These are phyloP conservation scores for Paramecium caudatum DNA, from an alignment of 73 alveolate genomes.

Conservation along the genomic window DNA sequence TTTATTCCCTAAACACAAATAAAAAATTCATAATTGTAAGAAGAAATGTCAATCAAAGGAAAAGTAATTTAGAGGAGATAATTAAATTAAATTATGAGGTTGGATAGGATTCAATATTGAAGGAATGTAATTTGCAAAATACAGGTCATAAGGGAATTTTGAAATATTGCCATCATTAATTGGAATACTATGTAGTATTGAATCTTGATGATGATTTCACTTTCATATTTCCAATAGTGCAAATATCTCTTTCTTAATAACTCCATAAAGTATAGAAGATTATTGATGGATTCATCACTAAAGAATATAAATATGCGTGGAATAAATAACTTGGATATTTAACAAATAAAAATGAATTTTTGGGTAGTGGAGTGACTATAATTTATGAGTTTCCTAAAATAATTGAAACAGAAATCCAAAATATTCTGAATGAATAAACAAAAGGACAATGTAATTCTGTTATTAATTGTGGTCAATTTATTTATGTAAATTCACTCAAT, in stretches of 20 bases:
- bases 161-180: not conserved
- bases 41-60: conserved; percentile 28
- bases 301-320: conserved; percentile 14
- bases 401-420: not conserved
- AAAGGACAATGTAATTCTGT: no score
- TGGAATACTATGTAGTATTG: not conserved
- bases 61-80: conserved; percentile 11
- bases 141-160: not conserved
- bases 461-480: no score
- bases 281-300: not conserved
- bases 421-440: not conserved
- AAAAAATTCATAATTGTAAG: conserved; percentile 12
- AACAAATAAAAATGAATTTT: conserved; percentile 8
- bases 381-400: conserved; percentile 1
- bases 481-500: not conserved
- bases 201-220: conserved; percentile 39
- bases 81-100: not conserved
- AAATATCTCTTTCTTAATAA: conserved; percentile 41
- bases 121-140: conserved; percentile 9
- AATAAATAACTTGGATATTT: conserved; percentile 39
- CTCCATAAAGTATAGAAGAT: not conserved
- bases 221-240: not conserved
- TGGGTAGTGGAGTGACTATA: conserved; percentile 14
- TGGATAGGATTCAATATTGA: not conserved
- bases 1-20: not conserved